Evolutionary conservation across 139 green algal species (phyloP).

Genomic region (Dunaliella sp.): DNA sequence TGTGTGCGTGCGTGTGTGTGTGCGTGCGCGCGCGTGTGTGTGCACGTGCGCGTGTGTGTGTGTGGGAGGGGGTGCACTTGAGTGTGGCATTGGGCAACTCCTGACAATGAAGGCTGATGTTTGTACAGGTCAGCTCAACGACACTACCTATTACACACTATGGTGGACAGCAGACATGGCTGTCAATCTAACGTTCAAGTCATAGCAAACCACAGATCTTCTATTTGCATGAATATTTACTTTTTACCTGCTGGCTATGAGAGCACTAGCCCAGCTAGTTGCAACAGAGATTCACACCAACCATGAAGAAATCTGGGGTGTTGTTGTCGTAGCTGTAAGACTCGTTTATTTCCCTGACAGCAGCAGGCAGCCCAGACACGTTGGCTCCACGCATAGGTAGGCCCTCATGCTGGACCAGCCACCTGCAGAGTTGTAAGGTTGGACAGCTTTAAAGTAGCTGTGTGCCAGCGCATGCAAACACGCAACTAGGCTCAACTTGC

Average conservation of each 20-base stretch:
- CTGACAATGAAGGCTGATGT: no score
- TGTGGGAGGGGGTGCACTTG: no score
- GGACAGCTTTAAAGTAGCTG: not conserved
- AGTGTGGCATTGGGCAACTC: no score
- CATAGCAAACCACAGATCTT: not conserved
- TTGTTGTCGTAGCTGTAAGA: not conserved
- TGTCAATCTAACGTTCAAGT: not conserved
- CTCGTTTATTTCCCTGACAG: conserved; percentile 9
- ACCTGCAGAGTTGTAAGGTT: no score
- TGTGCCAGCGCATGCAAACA: not conserved
- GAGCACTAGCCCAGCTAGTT: no score
- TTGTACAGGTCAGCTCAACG: not conserved
- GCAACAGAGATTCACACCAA: no score
- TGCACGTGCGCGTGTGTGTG: no score
- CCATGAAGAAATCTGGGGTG: conserved; percentile 8
- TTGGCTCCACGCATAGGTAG: not conserved
- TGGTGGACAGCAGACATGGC: no score
- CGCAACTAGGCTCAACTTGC: not conserved
- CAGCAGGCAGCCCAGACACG: not conserved
- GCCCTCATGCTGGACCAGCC: conserved; percentile 16
- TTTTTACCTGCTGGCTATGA: no score
- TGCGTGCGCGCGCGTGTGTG: no score
- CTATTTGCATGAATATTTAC: no score
- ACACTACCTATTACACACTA: not conserved
- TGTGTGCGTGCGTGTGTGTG: no score